phyloP scores from a whole-genome alignment of 2,329 filamentous ascomycete species.

The Aspergillus puulaauensis region DNA sequence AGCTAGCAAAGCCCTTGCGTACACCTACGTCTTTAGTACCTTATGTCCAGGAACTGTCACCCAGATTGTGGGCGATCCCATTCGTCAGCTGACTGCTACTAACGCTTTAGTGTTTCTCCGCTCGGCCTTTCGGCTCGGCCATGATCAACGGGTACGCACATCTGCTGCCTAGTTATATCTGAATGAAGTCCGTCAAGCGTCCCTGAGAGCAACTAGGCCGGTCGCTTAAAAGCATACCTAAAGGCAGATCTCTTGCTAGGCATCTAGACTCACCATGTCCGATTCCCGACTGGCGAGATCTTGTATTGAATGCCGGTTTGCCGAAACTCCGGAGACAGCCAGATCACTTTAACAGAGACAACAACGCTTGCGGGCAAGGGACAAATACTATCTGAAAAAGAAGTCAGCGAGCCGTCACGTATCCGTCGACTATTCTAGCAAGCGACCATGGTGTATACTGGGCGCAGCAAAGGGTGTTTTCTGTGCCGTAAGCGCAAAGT shows the following conservation, averaged over 20 bases:
- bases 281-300: conserved; percentile 11
- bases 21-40: too few relatives aligned
- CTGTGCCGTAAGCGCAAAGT: conserved; percentile 42
- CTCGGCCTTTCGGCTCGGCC: not conserved
- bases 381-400: not conserved
- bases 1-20: not conserved
- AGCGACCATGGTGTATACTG: conserved; percentile 41
- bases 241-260: not conserved
- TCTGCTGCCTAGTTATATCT: not conserved
- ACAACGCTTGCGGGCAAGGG: not conserved
- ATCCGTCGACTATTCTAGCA: not conserved
- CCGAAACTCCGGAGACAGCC: not conserved
- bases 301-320: not conserved
- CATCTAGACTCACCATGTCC: conserved; percentile 11
- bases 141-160: not conserved
- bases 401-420: not conserved
- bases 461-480: conserved; percentile 41
- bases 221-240: not conserved
- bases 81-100: conserved; percentile 9
- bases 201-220: not conserved
- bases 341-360: not conserved
- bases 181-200: not conserved
- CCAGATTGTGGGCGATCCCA: not conserved
- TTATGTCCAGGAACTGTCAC: not conserved
- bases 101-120: conserved; percentile 6